Base-by-base conservation (phyloP, 306 rosid species). In the Vigna hirtella region DNA sequence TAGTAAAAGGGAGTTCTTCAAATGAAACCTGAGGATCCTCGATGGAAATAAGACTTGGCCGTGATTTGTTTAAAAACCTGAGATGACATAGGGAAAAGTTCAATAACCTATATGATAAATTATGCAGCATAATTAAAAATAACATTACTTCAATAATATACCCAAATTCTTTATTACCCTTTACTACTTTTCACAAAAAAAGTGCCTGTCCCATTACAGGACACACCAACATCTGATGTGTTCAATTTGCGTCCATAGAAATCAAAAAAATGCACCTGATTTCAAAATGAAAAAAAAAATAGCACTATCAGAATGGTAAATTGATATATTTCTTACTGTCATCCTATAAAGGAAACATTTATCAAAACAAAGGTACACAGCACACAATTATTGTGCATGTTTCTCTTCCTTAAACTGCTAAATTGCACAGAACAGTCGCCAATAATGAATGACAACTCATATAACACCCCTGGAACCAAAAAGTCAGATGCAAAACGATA, bases 141-240 rank as follows among this genome's bases (percentile, higher is more conserved):
- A 70, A 26, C 45, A 62, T 22, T 59, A 4, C 47, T 52, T 76
- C 20, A 83, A 3, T 36, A 81, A 80, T 28, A 57, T 70, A 61
- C 24, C 57, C 59, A 36, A 70, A 34, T 73, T n/a, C 63, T 65
- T 15, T 55, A 56, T 77, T 89, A 95, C 98, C 99, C 98, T 85
- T 83, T 90, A 61, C 78, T 77, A 66, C 80, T 79, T 90, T 95
- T 95, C 42, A 65, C 74, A 84, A 91, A 95, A 87, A 93, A 95
- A 75, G 89, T 87, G 72, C 96, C 93, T 17, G 81, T 66, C 68
- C 91, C 89, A 48, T 77, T 88, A 90, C 99, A 95, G 43, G 97
- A 88, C 70, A 93, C 94, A 66, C 98, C 99, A 75, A 95, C 99
- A 91, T 95, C 93, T 79, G 96, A 66, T 57, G 98, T 89, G 86